Percentiles rank a stretch among this genome's conserved stretches.
These are phyloP conservation scores for Pedinophyceae sp. DNA, from an alignment of 139 green algal genomes.

Conservation along the genomic window DNA sequence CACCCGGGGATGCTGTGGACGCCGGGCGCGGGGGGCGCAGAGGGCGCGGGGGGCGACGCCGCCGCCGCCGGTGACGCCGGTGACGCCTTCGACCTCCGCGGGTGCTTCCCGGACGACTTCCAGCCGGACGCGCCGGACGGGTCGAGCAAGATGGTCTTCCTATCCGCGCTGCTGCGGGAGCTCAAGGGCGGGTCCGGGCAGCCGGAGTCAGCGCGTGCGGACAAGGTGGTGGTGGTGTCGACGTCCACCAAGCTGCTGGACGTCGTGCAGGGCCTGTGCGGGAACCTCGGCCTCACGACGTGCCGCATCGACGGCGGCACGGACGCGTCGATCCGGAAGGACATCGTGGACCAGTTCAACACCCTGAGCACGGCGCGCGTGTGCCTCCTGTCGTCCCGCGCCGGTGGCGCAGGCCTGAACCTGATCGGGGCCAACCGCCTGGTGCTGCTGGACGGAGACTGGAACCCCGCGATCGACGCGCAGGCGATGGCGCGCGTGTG, in stretches of 20 bases:
- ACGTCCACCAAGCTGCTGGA: slow-evolving; percentile 53
- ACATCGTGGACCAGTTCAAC: slow-evolving; percentile 11
- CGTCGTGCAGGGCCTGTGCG: slow-evolving; percentile 25
- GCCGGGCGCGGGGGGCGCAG: neutral
- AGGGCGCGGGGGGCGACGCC: neutral
- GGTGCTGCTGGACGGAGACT: slow-evolving; percentile 47
- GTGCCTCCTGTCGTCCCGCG: slow-evolving; percentile 68
- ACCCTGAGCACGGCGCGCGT: slow-evolving; percentile 29
- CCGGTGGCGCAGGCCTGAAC: slow-evolving; percentile 78
- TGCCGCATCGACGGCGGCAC: slow-evolving; percentile 29
- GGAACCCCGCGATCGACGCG: slow-evolving; percentile 37
- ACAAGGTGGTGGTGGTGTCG: slow-evolving; percentile 41
- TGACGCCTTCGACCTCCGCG: neutral
- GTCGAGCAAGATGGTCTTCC: neutral
- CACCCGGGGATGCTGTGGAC: slow-evolving; percentile 38
- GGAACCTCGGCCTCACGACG: slow-evolving; percentile 2
- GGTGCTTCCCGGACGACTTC: neutral
- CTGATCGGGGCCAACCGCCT: slow-evolving; percentile 60
- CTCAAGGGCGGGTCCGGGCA: neutral
- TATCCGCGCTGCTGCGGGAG: neutral
- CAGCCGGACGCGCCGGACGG: neutral
- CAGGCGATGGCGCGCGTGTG: slow-evolving; percentile 72
- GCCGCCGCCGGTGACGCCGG: neutral
- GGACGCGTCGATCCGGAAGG: neutral
- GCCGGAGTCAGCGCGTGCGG: too few relatives aligned